Conservation (phyloP, 2,329 filamentous ascomycete species). For the Penicillium sp. region DNA sequence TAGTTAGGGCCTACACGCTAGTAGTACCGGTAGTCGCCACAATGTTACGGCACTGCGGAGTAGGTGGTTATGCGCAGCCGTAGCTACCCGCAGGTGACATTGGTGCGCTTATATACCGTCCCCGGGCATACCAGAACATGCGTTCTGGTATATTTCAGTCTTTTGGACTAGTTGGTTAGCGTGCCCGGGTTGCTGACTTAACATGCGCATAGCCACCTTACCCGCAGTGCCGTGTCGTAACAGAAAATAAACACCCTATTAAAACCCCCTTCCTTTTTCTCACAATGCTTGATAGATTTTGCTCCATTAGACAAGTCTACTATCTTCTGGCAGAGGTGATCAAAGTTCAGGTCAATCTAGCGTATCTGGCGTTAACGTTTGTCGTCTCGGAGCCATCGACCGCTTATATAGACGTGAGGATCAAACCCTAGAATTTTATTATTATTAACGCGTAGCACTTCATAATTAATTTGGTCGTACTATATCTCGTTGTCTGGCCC, state of each 20-base stretch:
- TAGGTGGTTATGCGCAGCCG: too few relatives aligned
- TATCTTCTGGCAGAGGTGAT: background rate
- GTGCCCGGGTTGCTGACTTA: too few relatives aligned
- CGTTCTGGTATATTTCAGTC: too few relatives aligned
- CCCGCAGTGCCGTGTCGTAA: too few relatives aligned
- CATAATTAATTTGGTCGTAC: background rate
- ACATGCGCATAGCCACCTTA: too few relatives aligned
- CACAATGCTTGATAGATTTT: background rate
- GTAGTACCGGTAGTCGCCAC: background rate
- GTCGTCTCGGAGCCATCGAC: slow-evolving; percentile 6
- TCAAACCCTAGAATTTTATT: background rate
- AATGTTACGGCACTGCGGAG: too few relatives aligned
- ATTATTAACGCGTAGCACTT: background rate
- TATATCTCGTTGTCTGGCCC: background rate
- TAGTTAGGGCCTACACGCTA: background rate
- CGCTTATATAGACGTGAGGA: slow-evolving; percentile 5
- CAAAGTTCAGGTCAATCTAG: slow-evolving; percentile 6
- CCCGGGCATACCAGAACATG: too few relatives aligned
- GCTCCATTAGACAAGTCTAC: background rate
- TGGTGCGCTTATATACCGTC: too few relatives aligned
- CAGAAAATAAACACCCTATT: background rate
- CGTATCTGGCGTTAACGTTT: slow-evolving; percentile 4
- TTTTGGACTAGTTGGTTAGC: too few relatives aligned
- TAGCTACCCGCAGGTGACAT: background rate
- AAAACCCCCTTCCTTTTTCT: background rate